Evolutionary conservation across 352 stramenopile species (phyloP).

Genomic region (Phytophthora crassamura): DNA sequence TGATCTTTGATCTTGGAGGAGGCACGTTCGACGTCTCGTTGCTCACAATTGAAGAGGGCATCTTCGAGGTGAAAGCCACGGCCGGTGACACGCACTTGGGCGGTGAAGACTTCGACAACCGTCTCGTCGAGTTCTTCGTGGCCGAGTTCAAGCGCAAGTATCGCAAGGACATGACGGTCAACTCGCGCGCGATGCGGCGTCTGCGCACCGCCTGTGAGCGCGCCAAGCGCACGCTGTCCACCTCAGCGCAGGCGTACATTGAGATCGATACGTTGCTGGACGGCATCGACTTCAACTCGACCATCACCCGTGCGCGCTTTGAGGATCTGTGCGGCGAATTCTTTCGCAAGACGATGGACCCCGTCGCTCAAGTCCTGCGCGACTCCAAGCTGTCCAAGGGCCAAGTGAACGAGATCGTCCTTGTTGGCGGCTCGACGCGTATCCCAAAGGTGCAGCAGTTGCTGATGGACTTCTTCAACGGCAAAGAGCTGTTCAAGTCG

Average conservation of each 20-base stretch:
- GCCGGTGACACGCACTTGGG: slow-evolving; percentile 94
- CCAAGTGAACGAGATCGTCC: slow-evolving; percentile 76
- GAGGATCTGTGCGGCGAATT: slow-evolving; percentile 89
- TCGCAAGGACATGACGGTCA: slow-evolving; percentile 86
- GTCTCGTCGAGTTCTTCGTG: slow-evolving; percentile 94
- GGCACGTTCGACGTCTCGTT: slow-evolving; percentile 96
- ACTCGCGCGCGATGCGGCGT: slow-evolving; percentile 91
- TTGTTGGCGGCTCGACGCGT: slow-evolving; percentile 81
- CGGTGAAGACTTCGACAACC: slow-evolving; percentile 96
- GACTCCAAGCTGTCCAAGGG: slow-evolving; percentile 90
- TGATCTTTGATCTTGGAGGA: slow-evolving; percentile 97
- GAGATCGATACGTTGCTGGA: slow-evolving; percentile 95
- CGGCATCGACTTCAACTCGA: slow-evolving; percentile 94
- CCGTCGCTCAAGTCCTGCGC: slow-evolving; percentile 85
- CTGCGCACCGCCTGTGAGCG: slow-evolving; percentile 95
- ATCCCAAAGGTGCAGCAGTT: slow-evolving; percentile 75
- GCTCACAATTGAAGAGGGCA: slow-evolving; percentile 95
- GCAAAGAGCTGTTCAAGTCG: slow-evolving; percentile 72
- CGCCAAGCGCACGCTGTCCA: slow-evolving; percentile 95
- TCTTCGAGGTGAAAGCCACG: slow-evolving; percentile 97
- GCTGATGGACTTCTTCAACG: slow-evolving; percentile 62
- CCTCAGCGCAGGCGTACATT: slow-evolving; percentile 94
- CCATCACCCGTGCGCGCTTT: slow-evolving; percentile 92
- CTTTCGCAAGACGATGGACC: slow-evolving; percentile 92
- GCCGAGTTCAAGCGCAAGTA: slow-evolving; percentile 93